Evolutionary conservation across 2,329 filamentous ascomycete species (phyloP).

Genomic region (Cladosporium sp.): DNA sequence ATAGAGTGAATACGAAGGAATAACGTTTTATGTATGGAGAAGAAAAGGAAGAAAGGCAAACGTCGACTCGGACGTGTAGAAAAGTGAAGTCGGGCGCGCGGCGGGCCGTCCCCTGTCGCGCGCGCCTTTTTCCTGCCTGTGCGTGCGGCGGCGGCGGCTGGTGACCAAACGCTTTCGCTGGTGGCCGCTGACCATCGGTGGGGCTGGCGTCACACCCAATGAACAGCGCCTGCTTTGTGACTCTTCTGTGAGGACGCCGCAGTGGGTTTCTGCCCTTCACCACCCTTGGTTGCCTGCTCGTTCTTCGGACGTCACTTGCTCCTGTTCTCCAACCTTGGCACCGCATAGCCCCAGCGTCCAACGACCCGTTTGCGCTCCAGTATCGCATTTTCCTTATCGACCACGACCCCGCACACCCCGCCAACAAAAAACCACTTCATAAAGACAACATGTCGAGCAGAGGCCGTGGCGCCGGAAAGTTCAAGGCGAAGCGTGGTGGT

Average conservation of each 20-base stretch:
- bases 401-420: conserved; percentile 5
- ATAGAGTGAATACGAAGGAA: conserved; percentile 62
- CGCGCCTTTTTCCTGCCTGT: no score
- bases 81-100: conserved; percentile 38
- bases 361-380: no score
- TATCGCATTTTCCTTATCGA: no score
- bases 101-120: not conserved
- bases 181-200: not conserved
- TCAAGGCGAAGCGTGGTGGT: conserved; percentile 92
- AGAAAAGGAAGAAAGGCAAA: conserved; percentile 23
- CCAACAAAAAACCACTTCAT: conserved; percentile 4
- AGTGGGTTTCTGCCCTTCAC: no score
- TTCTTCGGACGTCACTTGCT: no score
- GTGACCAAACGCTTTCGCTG: not conserved
- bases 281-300: no score
- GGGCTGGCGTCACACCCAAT: not conserved
- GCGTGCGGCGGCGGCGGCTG: no score
- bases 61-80: conserved; percentile 26
- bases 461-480: conserved; percentile 77
- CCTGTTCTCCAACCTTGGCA: no score
- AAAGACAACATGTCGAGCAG: conserved; percentile 46
- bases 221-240: conserved; percentile 4
- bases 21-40: conserved; percentile 35
- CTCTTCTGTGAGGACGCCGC: not conserved
- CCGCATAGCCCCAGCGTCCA: no score